Evolutionary conservation across 2,329 filamentous ascomycete species (phyloP).

Genomic region (Paracoccidioides lutzii): DNA sequence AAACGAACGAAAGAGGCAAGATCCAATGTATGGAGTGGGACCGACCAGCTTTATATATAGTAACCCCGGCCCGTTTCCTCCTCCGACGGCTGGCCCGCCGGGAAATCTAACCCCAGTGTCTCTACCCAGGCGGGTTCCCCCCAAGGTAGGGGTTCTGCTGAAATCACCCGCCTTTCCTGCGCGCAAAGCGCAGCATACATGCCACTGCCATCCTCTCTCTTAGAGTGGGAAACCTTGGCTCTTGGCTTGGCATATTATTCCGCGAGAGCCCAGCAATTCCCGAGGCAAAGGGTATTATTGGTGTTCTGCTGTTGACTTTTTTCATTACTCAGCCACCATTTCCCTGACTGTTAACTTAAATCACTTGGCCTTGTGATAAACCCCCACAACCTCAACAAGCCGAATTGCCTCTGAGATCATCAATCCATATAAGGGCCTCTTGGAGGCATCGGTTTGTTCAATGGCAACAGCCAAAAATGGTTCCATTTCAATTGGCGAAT

Average conservation of each 20-base stretch:
- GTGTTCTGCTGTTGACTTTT: neutral
- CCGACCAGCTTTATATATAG: neutral
- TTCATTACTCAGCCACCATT: neutral
- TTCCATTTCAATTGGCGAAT: neutral
- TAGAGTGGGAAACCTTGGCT: neutral
- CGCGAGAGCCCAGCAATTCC: neutral
- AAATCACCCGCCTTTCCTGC: neutral
- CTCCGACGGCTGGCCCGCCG: too few relatives aligned
- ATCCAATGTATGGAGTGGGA: neutral
- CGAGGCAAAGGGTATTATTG: too few relatives aligned
- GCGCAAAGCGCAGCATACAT: too few relatives aligned
- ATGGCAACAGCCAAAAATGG: too few relatives aligned
- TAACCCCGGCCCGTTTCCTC: neutral
- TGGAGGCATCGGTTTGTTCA: too few relatives aligned
- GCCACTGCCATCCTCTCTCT: neutral
- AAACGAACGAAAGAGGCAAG: neutral
- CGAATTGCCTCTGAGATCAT: neutral
- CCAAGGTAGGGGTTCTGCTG: neutral
- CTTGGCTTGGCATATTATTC: neutral
- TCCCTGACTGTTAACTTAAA: too few relatives aligned
- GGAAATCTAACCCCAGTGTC: neutral
- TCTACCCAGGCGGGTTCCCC: too few relatives aligned
- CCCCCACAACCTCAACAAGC: neutral
- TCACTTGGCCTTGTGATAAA: too few relatives aligned
- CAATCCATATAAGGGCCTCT: too few relatives aligned